Conservation (phyloP, 345 rosid species). For the Angophora floribunda region DNA sequence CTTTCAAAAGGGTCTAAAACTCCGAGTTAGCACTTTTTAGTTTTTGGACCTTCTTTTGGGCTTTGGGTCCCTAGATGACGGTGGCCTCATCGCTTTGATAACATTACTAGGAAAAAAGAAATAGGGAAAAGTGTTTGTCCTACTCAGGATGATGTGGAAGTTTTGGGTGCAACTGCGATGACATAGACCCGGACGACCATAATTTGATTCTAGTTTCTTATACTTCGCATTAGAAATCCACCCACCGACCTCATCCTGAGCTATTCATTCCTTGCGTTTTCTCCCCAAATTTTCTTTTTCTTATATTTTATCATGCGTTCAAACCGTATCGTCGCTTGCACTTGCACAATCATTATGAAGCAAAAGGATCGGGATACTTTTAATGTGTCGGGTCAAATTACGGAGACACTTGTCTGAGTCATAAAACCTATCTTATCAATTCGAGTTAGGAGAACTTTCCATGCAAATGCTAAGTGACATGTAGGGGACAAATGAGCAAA, state of each 20-base stretch:
- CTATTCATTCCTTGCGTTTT: not conserved
- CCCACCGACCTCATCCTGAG: not conserved
- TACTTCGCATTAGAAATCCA: not conserved
- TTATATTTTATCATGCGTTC: not conserved
- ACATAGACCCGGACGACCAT: constrained; percentile 2
- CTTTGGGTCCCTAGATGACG: constrained; percentile 1
- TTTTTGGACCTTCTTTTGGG: not conserved
- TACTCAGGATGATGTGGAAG: constrained; percentile 40
- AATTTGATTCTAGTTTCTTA: not conserved
- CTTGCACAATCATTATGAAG: not conserved
- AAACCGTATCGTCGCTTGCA: not conserved
- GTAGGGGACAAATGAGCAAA: not conserved
- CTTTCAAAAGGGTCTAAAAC: constrained; percentile 1
- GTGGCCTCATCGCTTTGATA: not conserved
- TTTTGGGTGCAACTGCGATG: not conserved
- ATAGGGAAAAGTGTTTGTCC: constrained; percentile 31
- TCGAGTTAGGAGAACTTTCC: not conserved
- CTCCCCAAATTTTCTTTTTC: not conserved
- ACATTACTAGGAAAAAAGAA: not conserved
- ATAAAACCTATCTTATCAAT: not conserved
- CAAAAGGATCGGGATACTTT: not conserved
- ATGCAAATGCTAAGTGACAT: not conserved
- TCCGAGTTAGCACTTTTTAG: constrained; percentile 9
- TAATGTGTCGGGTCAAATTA: not conserved
- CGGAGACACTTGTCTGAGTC: not conserved